These are phyloP conservation scores for Petunia hybrid DNA, from an alignment of 305 asterid genomes.

Conservation along the genomic window DNA sequence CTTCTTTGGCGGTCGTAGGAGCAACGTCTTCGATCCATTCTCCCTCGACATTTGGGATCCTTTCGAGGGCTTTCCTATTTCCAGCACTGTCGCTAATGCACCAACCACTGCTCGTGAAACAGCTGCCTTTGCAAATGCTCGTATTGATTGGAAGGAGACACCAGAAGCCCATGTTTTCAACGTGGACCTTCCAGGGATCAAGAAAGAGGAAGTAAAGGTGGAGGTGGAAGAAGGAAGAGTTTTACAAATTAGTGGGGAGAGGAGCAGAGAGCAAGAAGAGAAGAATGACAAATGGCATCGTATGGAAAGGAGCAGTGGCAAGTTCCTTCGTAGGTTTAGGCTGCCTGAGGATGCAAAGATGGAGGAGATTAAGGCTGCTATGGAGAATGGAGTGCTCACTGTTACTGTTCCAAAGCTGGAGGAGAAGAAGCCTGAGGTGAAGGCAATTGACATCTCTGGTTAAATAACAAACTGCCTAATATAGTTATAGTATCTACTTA, in stretches of 20 bases:
- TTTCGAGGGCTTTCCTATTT: neutral
- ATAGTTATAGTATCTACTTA: no score
- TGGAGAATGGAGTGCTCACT: no score
- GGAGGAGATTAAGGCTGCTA: no score
- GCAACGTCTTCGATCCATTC: no score
- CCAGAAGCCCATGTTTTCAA: conserved; percentile 49
- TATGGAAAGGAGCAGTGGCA: no score
- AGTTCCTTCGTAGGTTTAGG: no score
- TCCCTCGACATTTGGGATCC: conserved; percentile 29
- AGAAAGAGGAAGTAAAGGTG: no score
- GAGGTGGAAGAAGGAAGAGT: conserved; percentile 44
- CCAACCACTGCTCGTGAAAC: conserved; percentile 4
- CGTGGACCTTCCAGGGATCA: conserved; percentile 42
- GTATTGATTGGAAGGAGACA: conserved; percentile 56
- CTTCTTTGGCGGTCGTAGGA: no score
- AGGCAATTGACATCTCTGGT: neutral
- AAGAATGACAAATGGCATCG: conserved; percentile 7
- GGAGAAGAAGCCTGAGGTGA: neutral
- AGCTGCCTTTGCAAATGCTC: conserved; percentile 26
- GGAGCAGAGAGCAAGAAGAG: conserved; percentile 1
- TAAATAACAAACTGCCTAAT: neutral
- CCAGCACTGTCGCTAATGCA: neutral
- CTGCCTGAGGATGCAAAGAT: no score
- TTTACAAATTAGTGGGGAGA: neutral
- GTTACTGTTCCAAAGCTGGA: conserved; percentile 15